These are phyloP conservation scores for Apiosordaria backusii DNA, from an alignment of 495 filamentous ascomycete genomes.

Conservation along the genomic window DNA sequence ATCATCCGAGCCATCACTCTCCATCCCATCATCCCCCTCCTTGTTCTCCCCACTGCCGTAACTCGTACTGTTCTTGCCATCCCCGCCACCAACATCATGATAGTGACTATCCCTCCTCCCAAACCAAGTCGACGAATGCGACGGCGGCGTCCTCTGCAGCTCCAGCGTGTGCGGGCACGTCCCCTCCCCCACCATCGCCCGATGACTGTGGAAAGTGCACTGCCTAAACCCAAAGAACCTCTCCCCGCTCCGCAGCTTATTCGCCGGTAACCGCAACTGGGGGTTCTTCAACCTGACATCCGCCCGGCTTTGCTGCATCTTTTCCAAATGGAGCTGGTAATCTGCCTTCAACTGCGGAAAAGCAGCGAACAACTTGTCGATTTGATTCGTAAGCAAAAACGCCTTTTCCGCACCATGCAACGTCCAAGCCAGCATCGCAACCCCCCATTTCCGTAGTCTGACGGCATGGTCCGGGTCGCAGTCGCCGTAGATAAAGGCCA, in stretches of 20 bases:
- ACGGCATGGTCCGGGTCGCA: conserved; percentile 41
- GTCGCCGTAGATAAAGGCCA: conserved; percentile 43
- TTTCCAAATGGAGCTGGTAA: conserved; percentile 41
- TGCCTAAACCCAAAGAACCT: conserved; percentile 47
- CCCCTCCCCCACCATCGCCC: conserved; percentile 42
- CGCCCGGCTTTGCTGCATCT: conserved; percentile 40
- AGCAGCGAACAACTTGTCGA: conserved; percentile 35
- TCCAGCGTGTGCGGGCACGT: conserved; percentile 37
- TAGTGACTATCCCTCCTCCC: conserved; percentile 5
- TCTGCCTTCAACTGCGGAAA: conserved; percentile 40
- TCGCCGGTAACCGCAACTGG: conserved; percentile 44
- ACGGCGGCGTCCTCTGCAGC: conserved; percentile 3
- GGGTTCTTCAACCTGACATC: conserved; percentile 49
- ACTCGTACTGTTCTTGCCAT: neutral
- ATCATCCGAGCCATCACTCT: conserved; percentile 21
- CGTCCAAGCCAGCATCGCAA: conserved; percentile 48
- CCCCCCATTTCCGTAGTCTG: conserved; percentile 45
- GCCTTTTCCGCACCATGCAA: conserved; percentile 30
- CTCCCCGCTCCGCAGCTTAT: conserved; percentile 43
- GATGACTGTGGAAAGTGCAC: conserved; percentile 49
- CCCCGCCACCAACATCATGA: neutral
- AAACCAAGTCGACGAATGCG: neutral
- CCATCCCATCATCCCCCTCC: conserved; percentile 8
- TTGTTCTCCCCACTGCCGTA: conserved; percentile 1
- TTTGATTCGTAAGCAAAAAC: conserved; percentile 21